Evolutionary conservation across 768 basidiomycete species (phyloP), one percentile per base, ranked within the genome.

Genomic region (Cubamyces sp.): DNA sequence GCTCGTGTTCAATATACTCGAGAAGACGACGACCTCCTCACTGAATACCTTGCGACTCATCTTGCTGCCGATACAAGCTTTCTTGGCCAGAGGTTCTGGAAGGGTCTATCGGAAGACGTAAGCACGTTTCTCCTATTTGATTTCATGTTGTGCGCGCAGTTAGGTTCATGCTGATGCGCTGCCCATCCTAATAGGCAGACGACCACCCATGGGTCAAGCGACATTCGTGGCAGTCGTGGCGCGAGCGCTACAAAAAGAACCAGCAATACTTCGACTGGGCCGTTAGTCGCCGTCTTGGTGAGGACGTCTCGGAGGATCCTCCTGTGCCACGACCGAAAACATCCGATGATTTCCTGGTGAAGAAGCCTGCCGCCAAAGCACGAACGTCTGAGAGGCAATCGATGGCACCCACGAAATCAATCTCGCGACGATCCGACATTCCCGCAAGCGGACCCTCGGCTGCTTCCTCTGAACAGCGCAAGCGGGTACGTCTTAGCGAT

Each of bases 211-310:
- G 91, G 91, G 88, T 90, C n/a, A 77, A 75, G 30, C 85, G 89
- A 21, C 91, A 92, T 70, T 87, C 89, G 1, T 91, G 89, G 90
- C 87, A 89, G 64, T 92, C 91, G 14, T 92, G 91, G 91, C 83
- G 90, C 39, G 90, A 92, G 69, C 81, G 91, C 26, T 92, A 92
- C 76, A 91, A 90, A 76, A 92, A 92, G 71, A 85, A 91, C 61
- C 74, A 86, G 0, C 69, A 73, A 6, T 83, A 88, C 15, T 79
- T 91, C 55, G 87, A 92, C 67, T 69, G 69, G 19, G 73, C 82
- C 54, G 90, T 92, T 46, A n/a, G 26, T 8, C 41, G 45, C 21
- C 25, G 46, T 30, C 4, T 21, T 3, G 37, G 12, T 16, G 48
- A 50, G 23, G 54, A 61, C 16, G 48, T 25, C 39, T 21, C 39